A percentile compares a stretch with the other conserved stretches of the same genome.
phyloP scores from a whole-genome alignment of 352 stramenopile genomes.

The Phytopythium boreale region DNA sequence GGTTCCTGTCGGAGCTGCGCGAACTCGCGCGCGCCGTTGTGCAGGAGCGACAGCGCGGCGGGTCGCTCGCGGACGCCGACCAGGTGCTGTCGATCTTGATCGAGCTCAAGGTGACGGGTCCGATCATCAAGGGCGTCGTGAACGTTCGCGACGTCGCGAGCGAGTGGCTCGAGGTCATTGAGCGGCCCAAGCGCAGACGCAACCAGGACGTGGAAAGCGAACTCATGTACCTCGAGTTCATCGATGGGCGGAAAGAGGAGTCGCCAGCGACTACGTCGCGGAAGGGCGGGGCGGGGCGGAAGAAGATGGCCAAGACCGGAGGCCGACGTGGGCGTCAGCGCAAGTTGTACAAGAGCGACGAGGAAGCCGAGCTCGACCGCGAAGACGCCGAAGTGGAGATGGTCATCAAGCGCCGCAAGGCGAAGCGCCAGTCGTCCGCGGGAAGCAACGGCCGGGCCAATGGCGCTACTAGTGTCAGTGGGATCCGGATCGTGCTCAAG shows the following conservation, averaged over 20 bases:
- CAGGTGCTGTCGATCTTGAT: slow-evolving; percentile 87
- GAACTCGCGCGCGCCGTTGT: slow-evolving; percentile 79
- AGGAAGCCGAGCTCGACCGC: slow-evolving; percentile 37
- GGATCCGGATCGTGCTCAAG: slow-evolving; percentile 45
- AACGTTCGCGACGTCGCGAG: slow-evolving; percentile 74
- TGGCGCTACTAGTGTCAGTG: slow-evolving; percentile 9
- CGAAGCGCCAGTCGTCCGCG: slow-evolving; percentile 24
- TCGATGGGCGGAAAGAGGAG: slow-evolving; percentile 67
- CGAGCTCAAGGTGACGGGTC: slow-evolving; percentile 84
- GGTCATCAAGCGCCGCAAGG: slow-evolving; percentile 35
- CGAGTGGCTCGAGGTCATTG: slow-evolving; percentile 86
- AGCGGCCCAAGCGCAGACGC: slow-evolving; percentile 79
- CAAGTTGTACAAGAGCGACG: slow-evolving; percentile 45
- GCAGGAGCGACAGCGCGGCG: slow-evolving; percentile 81
- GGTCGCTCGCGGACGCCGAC: slow-evolving; percentile 77
- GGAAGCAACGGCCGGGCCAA: slow-evolving; percentile 8
- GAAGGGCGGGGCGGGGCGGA: slow-evolving; percentile 13
- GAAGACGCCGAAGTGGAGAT: slow-evolving; percentile 35
- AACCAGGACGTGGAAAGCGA: slow-evolving; percentile 83
- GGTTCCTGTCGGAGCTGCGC: slow-evolving; percentile 74
- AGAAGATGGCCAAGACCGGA: slow-evolving; percentile 40
- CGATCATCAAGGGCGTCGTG: slow-evolving; percentile 62
- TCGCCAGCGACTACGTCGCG: slow-evolving; percentile 38
- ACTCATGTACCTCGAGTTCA: slow-evolving; percentile 85
- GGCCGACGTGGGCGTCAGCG: slow-evolving; percentile 24